These are phyloP conservation scores for Plenodomus lindquistii DNA, from an alignment of 2,329 filamentous ascomycete genomes.

Conservation along the genomic window DNA sequence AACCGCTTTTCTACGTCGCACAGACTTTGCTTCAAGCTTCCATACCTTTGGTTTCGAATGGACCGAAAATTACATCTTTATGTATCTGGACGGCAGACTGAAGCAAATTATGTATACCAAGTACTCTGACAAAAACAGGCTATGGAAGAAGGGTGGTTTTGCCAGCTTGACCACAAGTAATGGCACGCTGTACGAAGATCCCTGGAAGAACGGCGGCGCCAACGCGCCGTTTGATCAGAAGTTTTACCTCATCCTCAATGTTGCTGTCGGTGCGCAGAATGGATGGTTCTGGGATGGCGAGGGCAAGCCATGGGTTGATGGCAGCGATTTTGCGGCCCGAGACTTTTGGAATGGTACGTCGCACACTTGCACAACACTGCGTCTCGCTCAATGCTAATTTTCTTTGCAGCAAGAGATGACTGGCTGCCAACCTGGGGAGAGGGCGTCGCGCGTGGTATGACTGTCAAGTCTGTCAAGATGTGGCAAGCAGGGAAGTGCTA, in stretches of 20 bases:
- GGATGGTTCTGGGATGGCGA: conserved; percentile 72
- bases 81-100: conserved; percentile 76
- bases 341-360: conserved; percentile 32
- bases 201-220: conserved; percentile 65
- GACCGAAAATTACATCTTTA: conserved; percentile 84
- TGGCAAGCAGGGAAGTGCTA: conserved; percentile 46
- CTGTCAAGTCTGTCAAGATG: conserved; percentile 67
- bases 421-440: conserved; percentile 74
- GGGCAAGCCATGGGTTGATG: conserved; percentile 70
- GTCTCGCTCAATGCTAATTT: conserved; percentile 59
- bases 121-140: conserved; percentile 57
- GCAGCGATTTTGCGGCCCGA: conserved; percentile 21
- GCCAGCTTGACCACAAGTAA: conserved; percentile 62
- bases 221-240: conserved; percentile 74
- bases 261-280: conserved; percentile 76
- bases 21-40: conserved; percentile 68
- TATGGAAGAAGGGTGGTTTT: conserved; percentile 72
- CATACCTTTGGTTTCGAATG: conserved; percentile 73
- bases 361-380: neutral
- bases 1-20: conserved; percentile 58
- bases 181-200: conserved; percentile 64
- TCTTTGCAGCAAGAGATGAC: conserved; percentile 58
- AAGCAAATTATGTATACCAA: conserved; percentile 77
- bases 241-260: conserved; percentile 76
- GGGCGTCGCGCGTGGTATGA: conserved; percentile 59